phyloP scores from a whole-genome alignment of 371 early-diverging fungal species.

The Mucor ambiguus region DNA sequence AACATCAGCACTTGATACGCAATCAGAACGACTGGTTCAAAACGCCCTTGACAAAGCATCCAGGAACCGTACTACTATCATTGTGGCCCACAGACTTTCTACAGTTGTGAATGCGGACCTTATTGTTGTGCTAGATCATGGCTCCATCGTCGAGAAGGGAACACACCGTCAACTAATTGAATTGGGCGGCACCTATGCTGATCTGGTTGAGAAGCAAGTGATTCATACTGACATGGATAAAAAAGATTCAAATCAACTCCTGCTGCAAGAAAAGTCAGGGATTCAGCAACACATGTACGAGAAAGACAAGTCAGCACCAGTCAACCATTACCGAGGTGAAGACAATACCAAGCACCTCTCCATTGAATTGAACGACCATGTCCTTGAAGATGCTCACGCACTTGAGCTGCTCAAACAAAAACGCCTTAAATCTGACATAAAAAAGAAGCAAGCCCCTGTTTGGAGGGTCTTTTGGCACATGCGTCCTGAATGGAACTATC shows the following conservation, averaged over 20 bases:
- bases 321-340: not conserved
- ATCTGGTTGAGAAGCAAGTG: constrained; percentile 50
- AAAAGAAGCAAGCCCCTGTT: constrained; percentile 51
- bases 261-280: constrained; percentile 20
- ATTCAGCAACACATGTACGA: not conserved
- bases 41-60: constrained; percentile 71
- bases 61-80: constrained; percentile 77
- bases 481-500: constrained; percentile 31
- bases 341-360: constrained; percentile 3
- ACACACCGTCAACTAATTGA: constrained; percentile 59
- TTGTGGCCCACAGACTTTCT: constrained; percentile 86
- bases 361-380: not conserved
- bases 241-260: not conserved
- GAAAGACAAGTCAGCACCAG: not conserved
- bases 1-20: constrained; percentile 76
- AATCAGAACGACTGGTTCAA: constrained; percentile 84
- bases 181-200: constrained; percentile 44
- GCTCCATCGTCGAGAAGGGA: constrained; percentile 67
- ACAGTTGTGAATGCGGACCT: constrained; percentile 74
- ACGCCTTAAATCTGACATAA: constrained; percentile 24
- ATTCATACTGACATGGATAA: not conserved
- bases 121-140: constrained; percentile 75
- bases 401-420: not conserved
- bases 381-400: not conserved
- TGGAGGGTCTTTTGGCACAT: constrained; percentile 34